Evolutionary conservation across 371 early-diverging fungal species (phyloP).

Genomic region (Actinomortierella ambigua): DNA sequence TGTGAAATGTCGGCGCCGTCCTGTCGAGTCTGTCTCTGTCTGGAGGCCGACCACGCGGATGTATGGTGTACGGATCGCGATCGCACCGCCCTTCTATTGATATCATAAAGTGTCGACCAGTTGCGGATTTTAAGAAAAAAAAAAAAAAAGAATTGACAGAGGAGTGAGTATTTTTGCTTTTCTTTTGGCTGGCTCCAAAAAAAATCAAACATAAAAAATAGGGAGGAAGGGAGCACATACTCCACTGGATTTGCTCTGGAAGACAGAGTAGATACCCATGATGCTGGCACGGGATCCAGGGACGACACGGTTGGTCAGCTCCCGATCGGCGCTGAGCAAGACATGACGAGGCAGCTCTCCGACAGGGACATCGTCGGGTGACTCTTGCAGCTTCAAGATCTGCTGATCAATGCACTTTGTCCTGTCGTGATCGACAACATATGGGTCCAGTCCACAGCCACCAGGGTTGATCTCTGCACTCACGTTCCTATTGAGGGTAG

Average conservation of each 20-base stretch:
- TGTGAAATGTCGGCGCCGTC: slow-evolving; percentile 70
- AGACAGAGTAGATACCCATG: slow-evolving; percentile 97
- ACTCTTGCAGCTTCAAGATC: slow-evolving; percentile 97
- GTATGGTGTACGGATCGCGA: slow-evolving; percentile 93
- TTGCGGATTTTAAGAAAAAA: neutral
- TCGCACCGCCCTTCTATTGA: slow-evolving; percentile 63
- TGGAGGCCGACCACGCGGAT: slow-evolving; percentile 92
- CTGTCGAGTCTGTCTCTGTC: slow-evolving; percentile 78
- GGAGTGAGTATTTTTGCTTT: too few species aligned
- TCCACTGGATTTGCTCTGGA: slow-evolving; percentile 64
- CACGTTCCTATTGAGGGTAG: slow-evolving; percentile 26
- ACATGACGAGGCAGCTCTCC: slow-evolving; percentile 99
- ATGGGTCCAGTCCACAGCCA: slow-evolving; percentile 95
- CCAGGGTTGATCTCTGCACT: slow-evolving; percentile 47
- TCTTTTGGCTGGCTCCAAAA: neutral
- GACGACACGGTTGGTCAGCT: slow-evolving; percentile 87
- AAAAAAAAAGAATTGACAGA: too few species aligned
- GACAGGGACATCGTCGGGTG: slow-evolving; percentile 97
- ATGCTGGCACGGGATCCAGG: slow-evolving; percentile 96
- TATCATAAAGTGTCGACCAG: neutral
- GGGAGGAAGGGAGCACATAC: slow-evolving; percentile 19
- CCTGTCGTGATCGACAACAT: slow-evolving; percentile 94
- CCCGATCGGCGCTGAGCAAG: slow-evolving; percentile 88
- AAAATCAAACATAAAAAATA: neutral
- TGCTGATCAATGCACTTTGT: slow-evolving; percentile 98